Base-by-base conservation (phyloP, 1,284 basidiomycete species). In the Irpex rosettiformis region DNA sequence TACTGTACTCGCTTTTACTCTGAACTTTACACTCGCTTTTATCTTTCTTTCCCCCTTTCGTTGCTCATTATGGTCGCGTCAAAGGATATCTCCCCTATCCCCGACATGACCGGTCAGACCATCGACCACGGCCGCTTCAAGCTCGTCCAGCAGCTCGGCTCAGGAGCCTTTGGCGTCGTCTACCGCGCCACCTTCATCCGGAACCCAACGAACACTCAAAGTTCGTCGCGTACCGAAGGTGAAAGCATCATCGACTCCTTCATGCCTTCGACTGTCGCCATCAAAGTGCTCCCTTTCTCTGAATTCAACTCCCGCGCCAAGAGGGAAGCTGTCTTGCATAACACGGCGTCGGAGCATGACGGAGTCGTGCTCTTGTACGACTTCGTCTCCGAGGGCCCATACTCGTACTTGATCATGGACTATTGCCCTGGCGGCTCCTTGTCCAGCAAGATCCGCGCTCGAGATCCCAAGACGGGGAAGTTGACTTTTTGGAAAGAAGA, bases 351-450 rank as follows among this genome's bases (percentile, higher is more conserved):
- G 6, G 72, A 72, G 25, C 83, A 88, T 65, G 78, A 79, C 3
- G 81, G 82, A 64, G 77, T 90, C 62, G 80, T 88, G 61, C 77
- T 79, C 4, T 68, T 89, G 28, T 79, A 84, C 70, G 79, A 78
- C 58, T 79, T 84, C 59, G 75, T 88, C 61, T 80, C 85, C 67
- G 79, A 83, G 56, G 75, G 75, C 16, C 74, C 77, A 7, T 80
- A 77, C 69, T 74, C 82, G 66, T 89, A 81, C 70, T 78, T 87
- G 62, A 76, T 89, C 60, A 75, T 88, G 66, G 83, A 88, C 68
- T 85, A 80, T 67, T 84, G 81, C 70, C 74, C 78, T 43, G 82
- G 84, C 57, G 85, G 86, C 56, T 85, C 88, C 69, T 74, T 89
- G 60, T 87, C 85, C 68, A 37, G 33, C 33, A 37, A 37, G 33